Conservation (phyloP, 2,329 filamentous ascomycete species). For the Rhytidhysteron rufulum region DNA sequence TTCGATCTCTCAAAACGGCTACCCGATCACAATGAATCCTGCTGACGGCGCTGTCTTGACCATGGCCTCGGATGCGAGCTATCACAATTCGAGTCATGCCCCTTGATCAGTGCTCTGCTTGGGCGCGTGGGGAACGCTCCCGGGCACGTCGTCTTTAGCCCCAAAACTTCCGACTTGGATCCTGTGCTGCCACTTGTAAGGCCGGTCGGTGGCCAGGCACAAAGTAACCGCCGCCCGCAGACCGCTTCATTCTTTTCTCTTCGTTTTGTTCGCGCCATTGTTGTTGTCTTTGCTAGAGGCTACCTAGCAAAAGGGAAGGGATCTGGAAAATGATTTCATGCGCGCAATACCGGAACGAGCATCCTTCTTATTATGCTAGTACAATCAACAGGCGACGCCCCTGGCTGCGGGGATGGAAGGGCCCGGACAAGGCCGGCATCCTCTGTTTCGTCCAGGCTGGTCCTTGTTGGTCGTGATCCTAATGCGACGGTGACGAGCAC, state of each 20-base stretch:
- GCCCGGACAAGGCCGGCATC: not conserved
- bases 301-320: too few species aligned
- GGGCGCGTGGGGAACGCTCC: too few species aligned
- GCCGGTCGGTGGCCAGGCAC: not conserved
- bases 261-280: too few species aligned
- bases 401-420: not conserved
- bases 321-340: too few species aligned
- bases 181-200: not conserved
- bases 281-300: too few species aligned
- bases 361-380: not conserved
- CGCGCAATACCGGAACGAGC: not conserved
- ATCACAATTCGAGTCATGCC: slow-evolving; percentile 15
- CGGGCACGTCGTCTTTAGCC: not conserved
- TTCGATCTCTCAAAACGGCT: slow-evolving; percentile 17
- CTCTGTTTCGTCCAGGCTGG: not conserved
- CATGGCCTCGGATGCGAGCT: slow-evolving; percentile 25
- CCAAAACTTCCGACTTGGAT: not conserved
- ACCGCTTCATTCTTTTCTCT: not conserved
- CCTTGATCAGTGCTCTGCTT: not conserved
- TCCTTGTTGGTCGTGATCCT: slow-evolving; percentile 1
- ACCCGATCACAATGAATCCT: slow-evolving; percentile 21
- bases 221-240: not conserved
- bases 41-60: slow-evolving; percentile 19
- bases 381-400: too few species aligned
- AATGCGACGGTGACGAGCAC: not conserved